Conservation (phyloP, 2,329 filamentous ascomycete species). For the Ophiocordyceps camponoti-floridani region DNA sequence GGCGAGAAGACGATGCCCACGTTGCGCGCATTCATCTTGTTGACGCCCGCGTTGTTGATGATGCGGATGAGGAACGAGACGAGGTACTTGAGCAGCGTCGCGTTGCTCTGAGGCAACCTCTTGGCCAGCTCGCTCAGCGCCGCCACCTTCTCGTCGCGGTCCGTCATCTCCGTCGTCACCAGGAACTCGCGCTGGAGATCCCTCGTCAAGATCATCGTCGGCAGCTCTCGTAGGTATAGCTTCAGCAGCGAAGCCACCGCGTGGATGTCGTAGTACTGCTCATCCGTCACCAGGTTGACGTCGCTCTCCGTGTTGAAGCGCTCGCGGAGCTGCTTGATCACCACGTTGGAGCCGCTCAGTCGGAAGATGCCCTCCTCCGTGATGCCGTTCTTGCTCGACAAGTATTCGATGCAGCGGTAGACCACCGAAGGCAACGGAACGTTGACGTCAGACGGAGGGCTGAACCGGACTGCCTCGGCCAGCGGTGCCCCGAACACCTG, state of each 20-base stretch:
- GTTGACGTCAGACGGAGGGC: conserved; percentile 52
- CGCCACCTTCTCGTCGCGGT: conserved; percentile 57
- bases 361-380: conserved; percentile 92
- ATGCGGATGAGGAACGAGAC: conserved; percentile 82
- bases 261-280: conserved; percentile 85
- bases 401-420: conserved; percentile 87
- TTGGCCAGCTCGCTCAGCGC: conserved; percentile 65
- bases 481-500: conserved; percentile 75
- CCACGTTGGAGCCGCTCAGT: conserved; percentile 86
- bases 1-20: conserved; percentile 97
- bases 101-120: conserved; percentile 63
- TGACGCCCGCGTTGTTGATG: conserved; percentile 73
- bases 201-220: conserved; percentile 75
- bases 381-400: conserved; percentile 64
- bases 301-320: conserved; percentile 90
- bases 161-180: conserved; percentile 60
- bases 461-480: conserved; percentile 70
- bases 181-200: conserved; percentile 85
- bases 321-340: conserved; percentile 80
- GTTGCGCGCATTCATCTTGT: conserved; percentile 98
- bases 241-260: conserved; percentile 90
- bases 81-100: conserved; percentile 65
- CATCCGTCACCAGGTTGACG: conserved; percentile 66
- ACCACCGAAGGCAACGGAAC: conserved; percentile 79
- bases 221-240: conserved; percentile 81